Conservation (phyloP, 495 filamentous ascomycete genomes). For the Neurospora tetrasperma region DNA sequence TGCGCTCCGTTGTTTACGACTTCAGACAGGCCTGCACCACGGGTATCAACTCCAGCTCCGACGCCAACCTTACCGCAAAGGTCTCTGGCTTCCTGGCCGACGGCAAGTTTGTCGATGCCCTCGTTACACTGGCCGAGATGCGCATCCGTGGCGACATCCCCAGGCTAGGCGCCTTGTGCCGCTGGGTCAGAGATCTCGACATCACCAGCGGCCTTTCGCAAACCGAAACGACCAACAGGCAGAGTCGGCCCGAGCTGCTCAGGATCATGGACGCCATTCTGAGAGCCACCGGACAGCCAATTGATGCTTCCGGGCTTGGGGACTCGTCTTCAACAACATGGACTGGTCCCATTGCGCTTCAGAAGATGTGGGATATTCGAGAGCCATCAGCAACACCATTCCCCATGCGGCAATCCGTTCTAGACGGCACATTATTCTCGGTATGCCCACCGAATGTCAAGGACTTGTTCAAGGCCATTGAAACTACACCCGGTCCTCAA, state of each 20-base stretch:
- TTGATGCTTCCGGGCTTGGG: constrained; percentile 16
- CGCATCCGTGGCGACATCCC: constrained; percentile 29
- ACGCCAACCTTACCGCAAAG: constrained; percentile 31
- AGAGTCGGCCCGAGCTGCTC: constrained; percentile 17
- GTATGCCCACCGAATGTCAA: constrained; percentile 9
- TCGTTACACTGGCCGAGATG: constrained; percentile 39
- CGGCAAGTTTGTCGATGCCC: constrained; percentile 31
- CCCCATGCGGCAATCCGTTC: constrained; percentile 14
- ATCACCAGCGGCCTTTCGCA: constrained; percentile 33
- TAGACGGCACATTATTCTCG: constrained; percentile 24
- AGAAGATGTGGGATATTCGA: constrained; percentile 27
- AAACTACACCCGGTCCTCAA: constrained; percentile 31
- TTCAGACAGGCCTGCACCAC: constrained; percentile 36
- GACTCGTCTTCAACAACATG: not conserved
- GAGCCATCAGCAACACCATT: constrained; percentile 1
- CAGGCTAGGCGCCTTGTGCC: constrained; percentile 36
- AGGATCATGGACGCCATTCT: constrained; percentile 34
- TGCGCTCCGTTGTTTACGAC: constrained; percentile 36
- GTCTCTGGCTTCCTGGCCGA: constrained; percentile 35
- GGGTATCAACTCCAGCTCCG: constrained; percentile 27
- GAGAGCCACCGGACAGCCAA: constrained; percentile 25
- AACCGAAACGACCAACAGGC: not conserved
- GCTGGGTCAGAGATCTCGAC: constrained; percentile 42
- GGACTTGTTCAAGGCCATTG: constrained; percentile 27
- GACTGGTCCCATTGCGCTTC: constrained; percentile 19